Conservation (phyloP, 1,284 basidiomycete species). For the Schizophyllum amplum region DNA sequence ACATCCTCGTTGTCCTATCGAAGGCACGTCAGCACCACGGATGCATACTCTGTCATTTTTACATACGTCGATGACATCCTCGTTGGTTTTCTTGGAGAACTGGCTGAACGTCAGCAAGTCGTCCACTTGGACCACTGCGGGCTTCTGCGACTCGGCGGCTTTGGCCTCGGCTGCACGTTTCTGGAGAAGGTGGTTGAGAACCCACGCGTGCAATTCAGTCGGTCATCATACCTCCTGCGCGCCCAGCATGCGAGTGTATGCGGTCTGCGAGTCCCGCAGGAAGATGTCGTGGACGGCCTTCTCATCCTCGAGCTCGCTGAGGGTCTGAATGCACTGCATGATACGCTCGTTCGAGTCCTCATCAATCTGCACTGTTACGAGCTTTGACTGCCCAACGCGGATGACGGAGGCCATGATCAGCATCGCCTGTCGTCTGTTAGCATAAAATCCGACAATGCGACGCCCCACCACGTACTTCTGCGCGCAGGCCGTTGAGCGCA, state of each 20-base stretch:
- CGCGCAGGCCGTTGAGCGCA: slow-evolving; percentile 70
- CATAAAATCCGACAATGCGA: slow-evolving; percentile 1
- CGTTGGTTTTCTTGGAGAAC: slow-evolving; percentile 84
- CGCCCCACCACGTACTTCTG: slow-evolving; percentile 55
- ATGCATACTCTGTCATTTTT: slow-evolving; percentile 3
- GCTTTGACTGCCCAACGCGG: slow-evolving; percentile 95
- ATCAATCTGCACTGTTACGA: slow-evolving; percentile 89
- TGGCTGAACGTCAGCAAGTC: slow-evolving; percentile 91
- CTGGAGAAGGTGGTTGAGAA: slow-evolving; percentile 30
- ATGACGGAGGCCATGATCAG: slow-evolving; percentile 97
- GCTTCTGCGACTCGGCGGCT: slow-evolving; percentile 70
- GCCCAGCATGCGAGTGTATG: slow-evolving; percentile 90
- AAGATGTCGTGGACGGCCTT: slow-evolving; percentile 77
- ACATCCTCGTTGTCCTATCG: slow-evolving; percentile 85
- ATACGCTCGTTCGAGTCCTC: slow-evolving; percentile 97
- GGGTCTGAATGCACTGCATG: slow-evolving; percentile 92
- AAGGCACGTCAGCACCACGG: not conserved
- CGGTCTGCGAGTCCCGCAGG: slow-evolving; percentile 86
- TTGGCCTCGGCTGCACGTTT: slow-evolving; percentile 84
- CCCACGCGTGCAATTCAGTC: not conserved
- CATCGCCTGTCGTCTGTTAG: slow-evolving; percentile 59
- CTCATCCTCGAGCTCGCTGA: slow-evolving; percentile 68
- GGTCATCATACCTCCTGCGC: slow-evolving; percentile 69
- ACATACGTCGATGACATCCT: slow-evolving; percentile 76
- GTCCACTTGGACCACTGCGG: slow-evolving; percentile 80